A percentile compares a stretch with the other conserved stretches of the same genome.
Evolutionary conservation across 2,329 filamentous ascomycete species (phyloP).

Genomic region (Drechslerella coelobrocha): DNA sequence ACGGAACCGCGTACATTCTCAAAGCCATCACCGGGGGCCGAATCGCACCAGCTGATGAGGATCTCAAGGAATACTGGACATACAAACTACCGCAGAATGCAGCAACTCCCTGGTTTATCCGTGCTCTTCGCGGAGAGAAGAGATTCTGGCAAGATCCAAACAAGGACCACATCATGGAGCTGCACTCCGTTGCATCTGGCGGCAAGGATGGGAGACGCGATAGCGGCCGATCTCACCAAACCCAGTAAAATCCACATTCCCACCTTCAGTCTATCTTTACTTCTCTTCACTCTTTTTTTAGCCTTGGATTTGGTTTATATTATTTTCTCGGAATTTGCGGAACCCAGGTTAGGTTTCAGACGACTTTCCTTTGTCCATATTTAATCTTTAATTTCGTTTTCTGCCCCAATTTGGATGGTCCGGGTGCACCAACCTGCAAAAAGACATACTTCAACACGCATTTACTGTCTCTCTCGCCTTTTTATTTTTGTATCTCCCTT

Average conservation of each 20-base stretch:
- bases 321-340: constrained; percentile 1
- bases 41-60: constrained; percentile 76
- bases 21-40: constrained; percentile 71
- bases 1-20: constrained; percentile 73
- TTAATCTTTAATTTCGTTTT: constrained; percentile 20
- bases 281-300: background rate
- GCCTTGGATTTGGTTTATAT: constrained; percentile 1
- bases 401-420: background rate
- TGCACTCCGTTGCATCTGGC: constrained; percentile 40
- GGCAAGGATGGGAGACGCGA: constrained; percentile 26
- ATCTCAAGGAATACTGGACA: constrained; percentile 80
- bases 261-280: constrained; percentile 1
- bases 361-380: constrained; percentile 49
- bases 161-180: constrained; percentile 44
- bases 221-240: constrained; percentile 32
- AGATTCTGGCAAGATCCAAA: constrained; percentile 70
- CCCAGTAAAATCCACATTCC: constrained; percentile 15
- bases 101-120: constrained; percentile 74
- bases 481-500: background rate
- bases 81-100: constrained; percentile 77
- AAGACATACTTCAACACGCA: background rate
- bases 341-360: constrained; percentile 40
- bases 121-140: constrained; percentile 71
- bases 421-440: background rate
- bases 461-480: background rate